Percentiles rank a stretch among this genome's conserved stretches.
Evolutionary conservation across 1,284 basidiomycete genomes (phyloP).

Genomic region (Cutaneotrichosporon arboriforme): DNA sequence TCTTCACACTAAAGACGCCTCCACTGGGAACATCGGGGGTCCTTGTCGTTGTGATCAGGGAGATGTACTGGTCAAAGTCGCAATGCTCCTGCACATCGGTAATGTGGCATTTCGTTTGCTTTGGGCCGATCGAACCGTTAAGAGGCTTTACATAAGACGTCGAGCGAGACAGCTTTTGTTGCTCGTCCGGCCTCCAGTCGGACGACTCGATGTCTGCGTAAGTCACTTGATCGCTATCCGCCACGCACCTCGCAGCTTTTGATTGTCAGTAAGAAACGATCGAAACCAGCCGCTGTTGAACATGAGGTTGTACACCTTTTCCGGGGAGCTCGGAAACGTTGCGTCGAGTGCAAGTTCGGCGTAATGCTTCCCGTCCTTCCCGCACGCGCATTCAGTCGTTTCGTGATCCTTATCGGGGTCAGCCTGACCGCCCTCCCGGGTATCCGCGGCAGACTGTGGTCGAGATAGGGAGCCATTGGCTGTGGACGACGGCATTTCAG

Average conservation of each 20-base stretch:
- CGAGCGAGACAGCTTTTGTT: conserved; percentile 69
- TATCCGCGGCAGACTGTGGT: conserved; percentile 29
- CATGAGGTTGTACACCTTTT: conserved; percentile 92
- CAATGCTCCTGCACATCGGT: conserved; percentile 73
- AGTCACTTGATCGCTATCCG: not conserved
- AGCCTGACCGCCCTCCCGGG: conserved; percentile 17
- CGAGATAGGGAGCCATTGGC: not conserved
- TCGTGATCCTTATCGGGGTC: conserved; percentile 8
- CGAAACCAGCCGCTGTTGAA: conserved; percentile 95
- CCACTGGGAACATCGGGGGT: conserved; percentile 95
- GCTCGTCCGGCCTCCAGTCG: conserved; percentile 74
- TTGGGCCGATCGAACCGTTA: conserved; percentile 80
- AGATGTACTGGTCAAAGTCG: conserved; percentile 79
- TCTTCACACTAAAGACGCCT: conserved; percentile 86
- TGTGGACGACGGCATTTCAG: conserved; percentile 37
- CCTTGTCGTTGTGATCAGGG: conserved; percentile 79
- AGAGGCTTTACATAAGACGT: conserved; percentile 97
- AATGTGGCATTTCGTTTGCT: conserved; percentile 90
- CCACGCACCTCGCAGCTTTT: conserved; percentile 78
- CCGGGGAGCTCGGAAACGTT: conserved; percentile 79
- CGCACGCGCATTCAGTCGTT: conserved; percentile 69
- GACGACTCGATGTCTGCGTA: conserved; percentile 77
- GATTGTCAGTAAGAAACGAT: conserved; percentile 80
- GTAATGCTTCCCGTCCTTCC: conserved; percentile 66
- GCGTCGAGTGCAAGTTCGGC: conserved; percentile 69